A percentile compares a stretch with the other conserved stretches of the same genome.
Conservation (phyloP, 495 filamentous ascomycete species). For the Melanomma pulvis-pyrius region DNA sequence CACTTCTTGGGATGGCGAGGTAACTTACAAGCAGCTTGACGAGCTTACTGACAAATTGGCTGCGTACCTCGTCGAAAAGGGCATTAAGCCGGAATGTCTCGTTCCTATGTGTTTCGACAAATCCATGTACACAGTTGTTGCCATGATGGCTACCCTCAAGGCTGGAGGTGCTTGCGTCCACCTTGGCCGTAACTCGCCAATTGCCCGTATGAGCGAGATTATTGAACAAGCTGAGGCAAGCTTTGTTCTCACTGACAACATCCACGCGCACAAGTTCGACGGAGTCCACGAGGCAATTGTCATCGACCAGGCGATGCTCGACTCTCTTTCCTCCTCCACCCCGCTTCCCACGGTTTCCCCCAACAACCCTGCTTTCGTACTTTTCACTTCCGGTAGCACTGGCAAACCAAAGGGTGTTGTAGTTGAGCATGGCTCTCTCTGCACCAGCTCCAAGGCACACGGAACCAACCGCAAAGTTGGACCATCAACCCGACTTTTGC, state of each 20-base stretch:
- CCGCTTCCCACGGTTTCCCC: slow-evolving; percentile 7
- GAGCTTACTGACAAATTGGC: slow-evolving; percentile 44
- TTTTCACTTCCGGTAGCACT: slow-evolving; percentile 40
- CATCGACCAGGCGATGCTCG: background rate
- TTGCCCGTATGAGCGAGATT: slow-evolving; percentile 17
- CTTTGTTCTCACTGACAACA: slow-evolving; percentile 21
- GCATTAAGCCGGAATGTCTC: slow-evolving; percentile 52
- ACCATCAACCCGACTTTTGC: slow-evolving; percentile 8
- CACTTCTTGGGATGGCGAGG: slow-evolving; percentile 41
- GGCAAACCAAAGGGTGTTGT: slow-evolving; percentile 43
- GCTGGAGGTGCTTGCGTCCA: slow-evolving; percentile 44
- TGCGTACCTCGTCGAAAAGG: slow-evolving; percentile 41
- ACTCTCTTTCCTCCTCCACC: background rate
- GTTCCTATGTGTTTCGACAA: slow-evolving; percentile 61
- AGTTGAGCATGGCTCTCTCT: slow-evolving; percentile 15
- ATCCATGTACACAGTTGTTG: slow-evolving; percentile 49
- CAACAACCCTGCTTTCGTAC: slow-evolving; percentile 32
- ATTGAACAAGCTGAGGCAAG: slow-evolving; percentile 16
- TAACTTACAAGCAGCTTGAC: slow-evolving; percentile 46
- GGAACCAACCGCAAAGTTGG: slow-evolving; percentile 39
- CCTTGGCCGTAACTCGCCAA: slow-evolving; percentile 27
- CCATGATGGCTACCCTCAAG: slow-evolving; percentile 47
- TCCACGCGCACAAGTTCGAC: slow-evolving; percentile 18
- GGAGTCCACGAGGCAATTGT: slow-evolving; percentile 12
- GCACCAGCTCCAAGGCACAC: slow-evolving; percentile 45